These are phyloP conservation scores for Bondarzewia mesenterica DNA, from an alignment of 1,284 basidiomycete species.

Conservation along the genomic window DNA sequence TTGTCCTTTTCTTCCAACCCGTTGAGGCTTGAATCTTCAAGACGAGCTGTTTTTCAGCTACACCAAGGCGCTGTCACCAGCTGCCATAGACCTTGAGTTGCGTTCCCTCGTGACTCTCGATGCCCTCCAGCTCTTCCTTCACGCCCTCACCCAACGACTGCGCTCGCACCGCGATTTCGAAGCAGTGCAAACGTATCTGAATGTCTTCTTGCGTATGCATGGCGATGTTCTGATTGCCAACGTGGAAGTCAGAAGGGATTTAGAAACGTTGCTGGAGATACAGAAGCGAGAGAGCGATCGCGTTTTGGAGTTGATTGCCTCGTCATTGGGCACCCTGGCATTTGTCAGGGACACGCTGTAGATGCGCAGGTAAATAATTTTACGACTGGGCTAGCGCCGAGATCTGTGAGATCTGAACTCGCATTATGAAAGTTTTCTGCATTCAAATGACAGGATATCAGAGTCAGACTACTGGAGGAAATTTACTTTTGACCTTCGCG, in stretches of 20 bases:
- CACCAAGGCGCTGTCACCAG: conserved; percentile 83
- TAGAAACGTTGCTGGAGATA: conserved; percentile 52
- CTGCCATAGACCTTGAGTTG: conserved; percentile 86
- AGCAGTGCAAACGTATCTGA: conserved; percentile 86
- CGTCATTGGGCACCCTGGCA: conserved; percentile 62
- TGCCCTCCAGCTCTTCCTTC: conserved; percentile 63
- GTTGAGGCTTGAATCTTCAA: conserved; percentile 21
- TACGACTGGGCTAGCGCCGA: too few relatives aligned
- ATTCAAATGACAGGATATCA: too few relatives aligned
- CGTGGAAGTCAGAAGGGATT: conserved; percentile 45
- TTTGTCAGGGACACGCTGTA: conserved; percentile 52
- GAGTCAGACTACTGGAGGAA: too few relatives aligned
- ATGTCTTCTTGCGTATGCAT: conserved; percentile 81
- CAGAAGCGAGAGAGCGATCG: conserved; percentile 70
- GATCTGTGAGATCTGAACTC: too few relatives aligned
- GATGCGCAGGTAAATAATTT: too few relatives aligned
- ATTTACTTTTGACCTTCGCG: too few relatives aligned
- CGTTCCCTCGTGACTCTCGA: conserved; percentile 69
- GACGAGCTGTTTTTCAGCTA: conserved; percentile 83
- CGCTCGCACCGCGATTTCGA: conserved; percentile 86
- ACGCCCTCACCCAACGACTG: conserved; percentile 69
- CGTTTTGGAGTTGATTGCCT: conserved; percentile 62
- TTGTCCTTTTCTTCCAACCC: neutral
- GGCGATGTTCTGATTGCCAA: conserved; percentile 74
- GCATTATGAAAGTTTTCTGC: too few relatives aligned